A percentile compares a stretch with the other conserved stretches of the same genome.
Evolutionary conservation across 352 stramenopile species (phyloP).

Genomic region (Halophytophthora batemanensis): DNA sequence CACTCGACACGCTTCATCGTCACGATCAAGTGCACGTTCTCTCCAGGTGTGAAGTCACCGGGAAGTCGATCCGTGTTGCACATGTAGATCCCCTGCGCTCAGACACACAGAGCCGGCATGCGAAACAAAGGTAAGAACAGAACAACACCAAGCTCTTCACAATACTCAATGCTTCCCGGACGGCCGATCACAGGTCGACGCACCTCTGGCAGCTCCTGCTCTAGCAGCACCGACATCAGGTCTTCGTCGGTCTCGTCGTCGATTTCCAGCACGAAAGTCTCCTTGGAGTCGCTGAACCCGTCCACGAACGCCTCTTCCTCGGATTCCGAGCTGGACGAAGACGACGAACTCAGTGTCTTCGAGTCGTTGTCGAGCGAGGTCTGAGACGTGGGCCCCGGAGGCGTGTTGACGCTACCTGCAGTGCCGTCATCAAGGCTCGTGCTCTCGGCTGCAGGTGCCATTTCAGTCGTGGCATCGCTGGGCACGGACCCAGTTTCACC

Average conservation of each 20-base stretch:
- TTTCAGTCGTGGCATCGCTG: slow-evolving; percentile 15
- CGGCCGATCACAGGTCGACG: slow-evolving; percentile 2
- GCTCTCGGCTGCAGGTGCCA: slow-evolving; percentile 12
- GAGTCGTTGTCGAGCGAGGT: slow-evolving; percentile 42
- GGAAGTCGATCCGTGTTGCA: slow-evolving; percentile 81
- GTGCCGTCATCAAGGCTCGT: slow-evolving; percentile 2
- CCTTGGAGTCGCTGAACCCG: slow-evolving; percentile 76
- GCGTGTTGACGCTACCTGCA: slow-evolving; percentile 7
- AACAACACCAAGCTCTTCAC: not conserved
- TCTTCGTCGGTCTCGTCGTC: slow-evolving; percentile 93
- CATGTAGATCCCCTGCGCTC: slow-evolving; percentile 78
- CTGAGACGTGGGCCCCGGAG: slow-evolving; percentile 13
- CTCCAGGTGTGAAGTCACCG: slow-evolving; percentile 60
- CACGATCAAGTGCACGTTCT: slow-evolving; percentile 84
- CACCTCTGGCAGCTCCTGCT: slow-evolving; percentile 82
- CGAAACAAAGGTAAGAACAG: too few species aligned
- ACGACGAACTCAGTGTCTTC: slow-evolving; percentile 67
- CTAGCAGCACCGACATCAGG: slow-evolving; percentile 87
- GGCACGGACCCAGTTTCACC: not conserved
- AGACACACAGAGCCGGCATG: not conserved
- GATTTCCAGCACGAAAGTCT: slow-evolving; percentile 89
- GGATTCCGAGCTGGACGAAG: slow-evolving; percentile 77
- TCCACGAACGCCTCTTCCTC: slow-evolving; percentile 80
- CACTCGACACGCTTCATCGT: slow-evolving; percentile 87
- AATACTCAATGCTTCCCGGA: not conserved